Conservation (phyloP, 2,329 filamentous ascomycete genomes). For the Ceratocystis smalleyi region DNA sequence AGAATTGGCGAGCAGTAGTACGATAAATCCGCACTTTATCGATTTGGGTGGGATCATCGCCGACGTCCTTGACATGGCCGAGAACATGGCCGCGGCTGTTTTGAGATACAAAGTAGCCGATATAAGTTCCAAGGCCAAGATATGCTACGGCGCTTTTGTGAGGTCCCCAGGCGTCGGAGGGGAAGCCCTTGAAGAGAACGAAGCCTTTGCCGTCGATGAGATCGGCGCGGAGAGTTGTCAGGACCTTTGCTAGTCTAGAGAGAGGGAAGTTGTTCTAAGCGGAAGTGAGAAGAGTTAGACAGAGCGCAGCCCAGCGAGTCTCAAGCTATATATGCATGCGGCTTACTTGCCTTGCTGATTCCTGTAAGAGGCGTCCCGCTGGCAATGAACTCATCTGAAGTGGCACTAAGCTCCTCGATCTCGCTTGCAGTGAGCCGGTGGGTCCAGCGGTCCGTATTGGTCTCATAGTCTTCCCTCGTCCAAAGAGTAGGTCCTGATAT, state of each 20-base stretch:
- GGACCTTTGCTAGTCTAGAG: conserved; percentile 26
- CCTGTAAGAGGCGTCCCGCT: conserved; percentile 52
- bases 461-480: conserved; percentile 47
- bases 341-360: conserved; percentile 30
- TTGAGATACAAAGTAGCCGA: conserved; percentile 78
- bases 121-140: conserved; percentile 72
- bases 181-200: conserved; percentile 76
- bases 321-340: neutral
- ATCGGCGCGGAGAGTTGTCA: conserved; percentile 27
- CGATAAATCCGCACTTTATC: conserved; percentile 82
- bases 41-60: conserved; percentile 60
- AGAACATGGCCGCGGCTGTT: conserved; percentile 75
- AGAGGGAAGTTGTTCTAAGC: conserved; percentile 30
- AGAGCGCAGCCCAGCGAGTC: neutral
- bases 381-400: conserved; percentile 54
- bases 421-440: conserved; percentile 53
- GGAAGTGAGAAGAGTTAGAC: neutral
- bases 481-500: conserved; percentile 61
- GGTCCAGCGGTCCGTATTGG: conserved; percentile 53
- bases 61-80: conserved; percentile 78
- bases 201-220: conserved; percentile 71
- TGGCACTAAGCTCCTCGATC: conserved; percentile 47
- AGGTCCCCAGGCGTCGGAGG: conserved; percentile 58
- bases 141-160: conserved; percentile 76
- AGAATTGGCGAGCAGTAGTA: conserved; percentile 47